Evolutionary conservation across 371 early-diverging fungal genomes (phyloP).

Genomic region (Rhizopus delemar): DNA sequence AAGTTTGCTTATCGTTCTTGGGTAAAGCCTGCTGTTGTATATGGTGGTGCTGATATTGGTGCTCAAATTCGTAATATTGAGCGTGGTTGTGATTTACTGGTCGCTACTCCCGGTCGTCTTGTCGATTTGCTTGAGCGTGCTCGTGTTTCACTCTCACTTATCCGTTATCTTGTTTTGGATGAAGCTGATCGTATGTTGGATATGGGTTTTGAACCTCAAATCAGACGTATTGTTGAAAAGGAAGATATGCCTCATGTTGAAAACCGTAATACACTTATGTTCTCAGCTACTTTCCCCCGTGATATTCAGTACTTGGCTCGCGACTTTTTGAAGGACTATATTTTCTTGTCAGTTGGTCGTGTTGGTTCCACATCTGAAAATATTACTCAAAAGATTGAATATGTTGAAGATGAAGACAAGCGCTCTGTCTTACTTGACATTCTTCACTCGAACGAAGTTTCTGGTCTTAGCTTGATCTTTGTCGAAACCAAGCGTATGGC

Average conservation of each 20-base stretch:
- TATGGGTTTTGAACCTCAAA: conserved; percentile 99
- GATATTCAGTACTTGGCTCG: conserved; percentile 93
- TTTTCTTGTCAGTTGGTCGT: conserved; percentile 91
- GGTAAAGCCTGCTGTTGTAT: conserved; percentile 88
- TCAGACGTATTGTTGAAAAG: conserved; percentile 91
- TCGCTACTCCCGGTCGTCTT: conserved; percentile 97
- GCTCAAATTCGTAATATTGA: conserved; percentile 86
- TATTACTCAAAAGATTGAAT: conserved; percentile 86
- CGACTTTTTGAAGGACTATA: conserved; percentile 91
- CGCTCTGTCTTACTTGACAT: conserved; percentile 85
- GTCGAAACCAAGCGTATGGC: conserved; percentile 99
- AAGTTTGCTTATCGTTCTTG: conserved; percentile 88
- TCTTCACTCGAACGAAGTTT: conserved; percentile 64
- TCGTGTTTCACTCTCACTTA: conserved; percentile 70
- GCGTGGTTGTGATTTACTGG: conserved; percentile 92
- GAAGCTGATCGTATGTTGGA: conserved; percentile 99
- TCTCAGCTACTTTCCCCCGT: conserved; percentile 95
- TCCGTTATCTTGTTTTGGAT: conserved; percentile 92
- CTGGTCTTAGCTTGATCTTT: conserved; percentile 93
- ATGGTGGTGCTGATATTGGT: conserved; percentile 94
- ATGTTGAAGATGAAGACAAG: conserved; percentile 89
- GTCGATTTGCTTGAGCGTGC: conserved; percentile 93
- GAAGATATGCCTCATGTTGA: conserved; percentile 85
- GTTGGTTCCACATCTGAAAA: conserved; percentile 96
- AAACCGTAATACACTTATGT: conserved; percentile 94